phyloP scores from a whole-genome alignment of 2,329 filamentous ascomycete species.

The Botryotinia globosa region DNA sequence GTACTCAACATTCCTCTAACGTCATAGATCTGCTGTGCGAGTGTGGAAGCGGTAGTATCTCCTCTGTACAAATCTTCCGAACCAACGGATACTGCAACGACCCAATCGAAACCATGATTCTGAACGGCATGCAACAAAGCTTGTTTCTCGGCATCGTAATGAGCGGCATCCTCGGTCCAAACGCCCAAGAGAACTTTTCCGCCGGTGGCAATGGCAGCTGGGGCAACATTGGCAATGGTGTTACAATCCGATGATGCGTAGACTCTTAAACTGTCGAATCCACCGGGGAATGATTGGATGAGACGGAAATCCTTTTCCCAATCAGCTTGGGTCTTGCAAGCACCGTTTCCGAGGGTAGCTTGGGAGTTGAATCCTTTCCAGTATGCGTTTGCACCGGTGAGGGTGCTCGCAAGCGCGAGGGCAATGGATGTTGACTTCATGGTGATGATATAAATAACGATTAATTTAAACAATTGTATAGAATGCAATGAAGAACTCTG shows the following conservation, averaged over 20 bases:
- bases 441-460: conserved; percentile 3
- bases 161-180: conserved; percentile 56
- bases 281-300: conserved; percentile 48
- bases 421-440: conserved; percentile 34
- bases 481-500: conserved; percentile 7
- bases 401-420: conserved; percentile 37
- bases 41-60: conserved; percentile 37
- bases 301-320: conserved; percentile 63
- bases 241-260: conserved; percentile 58
- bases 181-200: conserved; percentile 62
- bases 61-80: conserved; percentile 65
- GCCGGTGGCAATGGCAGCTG: conserved; percentile 59
- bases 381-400: conserved; percentile 40
- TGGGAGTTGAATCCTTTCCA: conserved; percentile 45
- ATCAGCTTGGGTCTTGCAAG: conserved; percentile 64
- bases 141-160: conserved; percentile 58
- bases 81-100: conserved; percentile 60
- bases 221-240: conserved; percentile 48
- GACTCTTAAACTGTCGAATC: conserved; percentile 55
- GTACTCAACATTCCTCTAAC: conserved; percentile 52
- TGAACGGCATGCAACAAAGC: conserved; percentile 57
- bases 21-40: conserved; percentile 45
- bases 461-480: conserved; percentile 13
- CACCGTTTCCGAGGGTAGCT: conserved; percentile 46
- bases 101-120: conserved; percentile 55